Conservation (phyloP, 495 filamentous ascomycete genomes). For the Amniculicola lignicola region DNA sequence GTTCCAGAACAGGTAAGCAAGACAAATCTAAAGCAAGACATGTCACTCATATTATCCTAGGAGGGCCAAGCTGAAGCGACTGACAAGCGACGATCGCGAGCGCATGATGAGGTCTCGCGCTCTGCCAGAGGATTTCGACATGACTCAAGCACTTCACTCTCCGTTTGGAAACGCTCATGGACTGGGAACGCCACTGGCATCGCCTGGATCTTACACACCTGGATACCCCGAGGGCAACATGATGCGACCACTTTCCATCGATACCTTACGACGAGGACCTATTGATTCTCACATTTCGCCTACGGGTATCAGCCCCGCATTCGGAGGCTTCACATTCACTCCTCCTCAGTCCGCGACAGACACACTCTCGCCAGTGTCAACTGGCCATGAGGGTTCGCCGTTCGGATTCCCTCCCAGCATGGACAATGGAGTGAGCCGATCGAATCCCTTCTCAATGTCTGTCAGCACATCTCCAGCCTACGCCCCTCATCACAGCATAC, state of each 20-base stretch:
- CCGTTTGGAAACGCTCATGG: constrained; percentile 53
- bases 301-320: constrained; percentile 59
- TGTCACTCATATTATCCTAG: constrained; percentile 49
- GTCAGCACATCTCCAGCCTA: constrained; percentile 28
- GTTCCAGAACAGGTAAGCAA: constrained; percentile 91
- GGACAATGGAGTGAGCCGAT: constrained; percentile 28
- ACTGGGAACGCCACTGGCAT: constrained; percentile 52
- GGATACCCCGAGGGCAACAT: constrained; percentile 49
- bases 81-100: constrained; percentile 89
- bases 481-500: constrained; percentile 35
- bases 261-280: constrained; percentile 52
- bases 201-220: constrained; percentile 51
- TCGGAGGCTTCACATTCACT: constrained; percentile 60
- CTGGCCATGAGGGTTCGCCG: constrained; percentile 29
- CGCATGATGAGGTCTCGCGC: constrained; percentile 91
- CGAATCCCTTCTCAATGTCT: constrained; percentile 36
- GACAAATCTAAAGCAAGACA: background rate
- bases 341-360: constrained; percentile 45
- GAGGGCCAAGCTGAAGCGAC: constrained; percentile 89
- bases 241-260: constrained; percentile 60
- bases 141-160: constrained; percentile 83
- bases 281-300: constrained; percentile 59
- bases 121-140: constrained; percentile 89
- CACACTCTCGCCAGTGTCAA: constrained; percentile 40
- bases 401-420: constrained; percentile 35